Base-by-base conservation (phyloP, 345 rosid genomes). In the Ceriops zippeliana region DNA sequence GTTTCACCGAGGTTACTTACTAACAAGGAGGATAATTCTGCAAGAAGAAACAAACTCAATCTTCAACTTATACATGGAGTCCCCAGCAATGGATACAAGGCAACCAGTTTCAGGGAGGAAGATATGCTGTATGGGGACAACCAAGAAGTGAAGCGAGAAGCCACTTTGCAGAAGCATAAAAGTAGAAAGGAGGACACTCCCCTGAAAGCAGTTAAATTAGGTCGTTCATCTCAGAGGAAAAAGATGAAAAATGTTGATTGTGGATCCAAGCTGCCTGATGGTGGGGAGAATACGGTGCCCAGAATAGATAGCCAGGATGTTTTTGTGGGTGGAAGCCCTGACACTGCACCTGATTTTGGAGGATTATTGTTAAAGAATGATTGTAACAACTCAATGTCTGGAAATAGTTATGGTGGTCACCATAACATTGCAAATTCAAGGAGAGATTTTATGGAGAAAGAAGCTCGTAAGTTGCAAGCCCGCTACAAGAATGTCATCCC, bases 401-500 rank as follows among this genome's bases (percentile, higher is more conserved):
- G 70, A 66, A 74, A 70, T 49, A 34, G 70, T 27, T 71, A 68
- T 58, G 82, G 61, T 62, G 74, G 64, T 72, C 80, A 75, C 67
- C 37, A 66, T 62, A 63, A 70, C 31, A 38, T 32, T 58, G 69
- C 77, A 57, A 76, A 63, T 38, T 72, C 79, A 21, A 65, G 69
- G 38, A 70, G 63, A 56, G 85, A 69, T 64, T 57, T 54, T 51
- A 75, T 68, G 59, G 87, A 80, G 58, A 84, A 75, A 68, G 88
- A 81, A 68, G 63, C 62, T 52, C 75, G 75, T 30, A 78, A 69
- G 78, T 46, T 59, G 79, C 83, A 80, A 70, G 53, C 87, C 47
- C 66, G 66, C 58, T 61, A 61, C 64, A 82, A 75, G 61, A 83
- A 71, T 72, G 77, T 79, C 27, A 74, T 93, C 62, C 96, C 90